These are phyloP conservation scores for Cutaneotrichosporon cutaneum DNA, from an alignment of 1,284 basidiomycete genomes.

Conservation along the genomic window DNA sequence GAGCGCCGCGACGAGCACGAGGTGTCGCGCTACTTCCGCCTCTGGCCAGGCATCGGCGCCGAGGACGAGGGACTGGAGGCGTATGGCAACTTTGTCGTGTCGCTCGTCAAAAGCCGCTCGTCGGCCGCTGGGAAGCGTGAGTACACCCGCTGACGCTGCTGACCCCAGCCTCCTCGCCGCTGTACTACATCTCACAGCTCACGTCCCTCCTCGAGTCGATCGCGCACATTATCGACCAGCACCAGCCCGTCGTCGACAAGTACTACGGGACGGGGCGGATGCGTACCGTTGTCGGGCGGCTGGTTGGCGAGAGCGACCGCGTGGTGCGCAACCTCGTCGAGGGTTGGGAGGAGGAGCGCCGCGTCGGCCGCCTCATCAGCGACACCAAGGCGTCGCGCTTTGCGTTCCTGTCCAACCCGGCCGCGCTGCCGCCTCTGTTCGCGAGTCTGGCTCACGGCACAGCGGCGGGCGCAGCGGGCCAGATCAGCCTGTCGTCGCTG, in stretches of 20 bases:
- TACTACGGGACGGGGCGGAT: constrained; percentile 90
- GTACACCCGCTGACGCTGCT: constrained; percentile 14
- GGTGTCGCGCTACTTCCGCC: constrained; percentile 91
- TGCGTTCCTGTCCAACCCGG: constrained; percentile 41
- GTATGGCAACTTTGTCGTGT: constrained; percentile 89
- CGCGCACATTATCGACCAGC: constrained; percentile 93
- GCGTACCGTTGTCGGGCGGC: constrained; percentile 70
- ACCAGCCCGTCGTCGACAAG: constrained; percentile 95
- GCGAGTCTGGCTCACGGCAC: constrained; percentile 25
- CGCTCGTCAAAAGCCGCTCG: constrained; percentile 76
- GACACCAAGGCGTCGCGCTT: constrained; percentile 51
- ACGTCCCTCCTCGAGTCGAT: constrained; percentile 93
- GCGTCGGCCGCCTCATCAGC: constrained; percentile 51
- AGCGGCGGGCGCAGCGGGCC: constrained; percentile 15
- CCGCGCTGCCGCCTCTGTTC: constrained; percentile 42
- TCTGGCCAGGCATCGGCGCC: constrained; percentile 87
- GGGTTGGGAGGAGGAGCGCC: constrained; percentile 86
- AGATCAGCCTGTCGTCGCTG: constrained; percentile 40
- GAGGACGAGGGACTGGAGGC: constrained; percentile 84
- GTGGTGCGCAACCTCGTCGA: constrained; percentile 73
- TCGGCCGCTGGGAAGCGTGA: constrained; percentile 76
- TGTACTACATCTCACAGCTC: constrained; percentile 81
- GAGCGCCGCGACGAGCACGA: constrained; percentile 73
- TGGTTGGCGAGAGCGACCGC: constrained; percentile 83
- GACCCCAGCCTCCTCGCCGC: constrained; percentile 72